phyloP scores from a whole-genome alignment of 306 rosid species.

The Cucurbita maxima region DNA sequence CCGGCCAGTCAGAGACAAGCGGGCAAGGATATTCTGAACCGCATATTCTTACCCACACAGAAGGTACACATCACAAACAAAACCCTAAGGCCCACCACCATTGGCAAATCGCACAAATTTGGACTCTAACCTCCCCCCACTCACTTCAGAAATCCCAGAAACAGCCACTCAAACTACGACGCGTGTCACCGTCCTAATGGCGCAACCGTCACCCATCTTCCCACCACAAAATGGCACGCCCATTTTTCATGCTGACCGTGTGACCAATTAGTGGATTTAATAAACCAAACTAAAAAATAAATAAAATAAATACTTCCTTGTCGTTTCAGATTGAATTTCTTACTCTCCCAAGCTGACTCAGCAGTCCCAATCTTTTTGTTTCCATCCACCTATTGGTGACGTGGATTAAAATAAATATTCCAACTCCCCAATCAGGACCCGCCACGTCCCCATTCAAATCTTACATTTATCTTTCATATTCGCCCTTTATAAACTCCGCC shows the following conservation, averaged over 20 bases:
- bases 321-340: not conserved
- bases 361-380: not conserved
- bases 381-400: not conserved
- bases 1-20: not conserved
- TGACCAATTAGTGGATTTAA: not conserved
- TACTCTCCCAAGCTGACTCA: not conserved
- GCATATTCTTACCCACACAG: not conserved
- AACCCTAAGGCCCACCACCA: not conserved
- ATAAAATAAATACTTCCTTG: not conserved
- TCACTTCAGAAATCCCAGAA: not conserved
- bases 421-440: not conserved
- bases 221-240: not conserved
- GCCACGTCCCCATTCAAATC: not conserved
- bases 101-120: not conserved
- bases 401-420: not conserved
- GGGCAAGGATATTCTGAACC: not conserved
- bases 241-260: not conserved
- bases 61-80: not conserved
- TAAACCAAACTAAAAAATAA: not conserved
- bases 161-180: not conserved
- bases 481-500: not conserved
- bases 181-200: not conserved
- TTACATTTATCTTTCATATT: not conserved
- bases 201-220: not conserved
- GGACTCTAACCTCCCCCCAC: constrained; percentile 1